Percentiles rank a stretch among this genome's conserved stretches.
phyloP scores from a whole-genome alignment of 176 grass and related monocot species.

The Avena atlantica region DNA sequence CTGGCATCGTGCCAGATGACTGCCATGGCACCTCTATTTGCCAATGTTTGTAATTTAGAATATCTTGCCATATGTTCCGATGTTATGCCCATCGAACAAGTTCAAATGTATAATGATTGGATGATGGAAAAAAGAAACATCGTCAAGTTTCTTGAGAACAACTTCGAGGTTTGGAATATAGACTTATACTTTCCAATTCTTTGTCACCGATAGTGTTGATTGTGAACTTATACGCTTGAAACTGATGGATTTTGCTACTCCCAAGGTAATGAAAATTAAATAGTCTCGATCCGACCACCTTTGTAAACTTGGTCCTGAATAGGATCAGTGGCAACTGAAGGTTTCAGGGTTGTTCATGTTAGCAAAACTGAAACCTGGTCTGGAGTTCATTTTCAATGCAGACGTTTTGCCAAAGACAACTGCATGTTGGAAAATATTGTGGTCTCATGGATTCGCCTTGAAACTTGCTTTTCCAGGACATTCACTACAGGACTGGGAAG shows the following conservation, averaged over 20 bases:
- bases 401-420: not conserved
- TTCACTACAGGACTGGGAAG: too few species aligned
- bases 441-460: too few species aligned
- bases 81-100: not conserved
- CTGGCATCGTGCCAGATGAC: not conserved
- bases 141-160: not conserved
- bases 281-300: not conserved
- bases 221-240: not conserved
- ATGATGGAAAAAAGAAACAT: too few species aligned
- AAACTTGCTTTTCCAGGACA: too few species aligned
- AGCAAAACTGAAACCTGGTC: not conserved
- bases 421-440: not conserved
- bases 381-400: not conserved
- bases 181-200: not conserved
- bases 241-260: not conserved
- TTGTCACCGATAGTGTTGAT: not conserved
- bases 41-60: not conserved
- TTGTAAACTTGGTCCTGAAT: not conserved
- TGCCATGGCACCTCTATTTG: not conserved
- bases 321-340: not conserved
- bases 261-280: constrained; percentile 2
- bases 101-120: too few species aligned
- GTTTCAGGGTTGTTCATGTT: not conserved
- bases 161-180: not conserved
- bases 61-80: not conserved